Conservation (phyloP, 2,329 filamentous ascomycete genomes). For the Dendryphion nanum region DNA sequence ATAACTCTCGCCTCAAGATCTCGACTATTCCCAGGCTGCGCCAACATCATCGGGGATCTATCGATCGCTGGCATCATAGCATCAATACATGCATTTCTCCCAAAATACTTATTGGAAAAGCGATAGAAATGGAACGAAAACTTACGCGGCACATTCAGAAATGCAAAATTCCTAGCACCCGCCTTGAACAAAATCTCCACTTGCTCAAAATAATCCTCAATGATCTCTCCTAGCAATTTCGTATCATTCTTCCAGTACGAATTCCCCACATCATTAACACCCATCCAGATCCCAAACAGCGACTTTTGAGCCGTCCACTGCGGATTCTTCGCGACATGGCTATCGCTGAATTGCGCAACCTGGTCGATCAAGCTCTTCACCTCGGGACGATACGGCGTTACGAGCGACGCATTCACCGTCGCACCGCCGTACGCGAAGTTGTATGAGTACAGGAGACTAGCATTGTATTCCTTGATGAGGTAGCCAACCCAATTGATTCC, state of each 20-base stretch:
- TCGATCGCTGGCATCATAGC: conserved; percentile 14
- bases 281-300: conserved; percentile 18
- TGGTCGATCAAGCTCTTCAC: conserved; percentile 19
- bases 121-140: too few species aligned
- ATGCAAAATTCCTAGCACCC: conserved; percentile 58
- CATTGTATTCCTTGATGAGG: conserved; percentile 16
- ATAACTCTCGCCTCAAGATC: conserved; percentile 37
- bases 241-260: conserved; percentile 9
- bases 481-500: conserved; percentile 21
- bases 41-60: conserved; percentile 13
- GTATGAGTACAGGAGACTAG: conserved; percentile 12
- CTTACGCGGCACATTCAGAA: conserved; percentile 57
- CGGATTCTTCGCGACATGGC: conserved; percentile 12
- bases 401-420: conserved; percentile 18
- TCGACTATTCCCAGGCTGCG: conserved; percentile 16
- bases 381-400: conserved; percentile 11
- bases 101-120: too few species aligned
- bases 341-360: conserved; percentile 14
- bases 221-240: conserved; percentile 36
- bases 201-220: conserved; percentile 46
- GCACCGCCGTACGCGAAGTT: conserved; percentile 22
- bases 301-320: conserved; percentile 11
- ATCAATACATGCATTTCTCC: too few species aligned
- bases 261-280: conserved; percentile 24
- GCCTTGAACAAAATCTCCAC: conserved; percentile 50